Evolutionary conservation across 768 basidiomycete genomes (phyloP).

Genomic region (Serendipita indica): DNA sequence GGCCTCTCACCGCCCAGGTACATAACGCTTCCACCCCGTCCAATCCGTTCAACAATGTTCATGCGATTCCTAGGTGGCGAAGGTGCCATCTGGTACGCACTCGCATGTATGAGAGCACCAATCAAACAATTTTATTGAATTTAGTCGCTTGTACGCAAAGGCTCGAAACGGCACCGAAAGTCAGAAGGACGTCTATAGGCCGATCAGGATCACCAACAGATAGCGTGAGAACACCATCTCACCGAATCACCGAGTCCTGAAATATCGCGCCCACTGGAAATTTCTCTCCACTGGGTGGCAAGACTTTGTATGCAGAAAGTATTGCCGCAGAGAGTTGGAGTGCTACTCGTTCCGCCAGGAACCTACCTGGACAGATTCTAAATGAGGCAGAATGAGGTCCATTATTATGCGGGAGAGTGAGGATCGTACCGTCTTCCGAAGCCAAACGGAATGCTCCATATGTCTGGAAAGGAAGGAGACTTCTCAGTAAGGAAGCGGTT

Average conservation of each 20-base stretch:
- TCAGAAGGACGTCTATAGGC: no score
- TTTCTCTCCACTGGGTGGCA: not conserved
- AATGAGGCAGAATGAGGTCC: no score
- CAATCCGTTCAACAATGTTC: conserved; percentile 14
- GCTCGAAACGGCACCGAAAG: no score
- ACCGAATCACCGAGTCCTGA: not conserved
- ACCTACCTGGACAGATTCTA: not conserved
- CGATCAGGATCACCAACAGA: no score
- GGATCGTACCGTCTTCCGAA: not conserved
- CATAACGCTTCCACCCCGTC: not conserved
- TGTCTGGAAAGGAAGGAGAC: not conserved
- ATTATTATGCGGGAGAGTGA: not conserved
- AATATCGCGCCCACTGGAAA: not conserved
- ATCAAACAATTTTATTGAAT: conserved; percentile 30
- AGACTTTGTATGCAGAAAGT: not conserved
- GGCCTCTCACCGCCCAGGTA: conserved; percentile 31
- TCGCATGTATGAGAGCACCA: conserved; percentile 29
- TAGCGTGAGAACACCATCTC: no score
- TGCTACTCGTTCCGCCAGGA: not conserved
- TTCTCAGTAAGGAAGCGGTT: conserved; percentile 2
- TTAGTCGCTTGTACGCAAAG: conserved; percentile 51
- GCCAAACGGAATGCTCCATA: not conserved
- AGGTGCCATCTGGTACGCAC: conserved; percentile 51
- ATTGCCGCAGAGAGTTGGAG: not conserved
- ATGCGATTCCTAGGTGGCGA: conserved; percentile 19